Evolutionary conservation across 2,329 filamentous ascomycete species (phyloP), one percentile per base, ranked within the genome.

Genomic region (Dothistroma septosporum): DNA sequence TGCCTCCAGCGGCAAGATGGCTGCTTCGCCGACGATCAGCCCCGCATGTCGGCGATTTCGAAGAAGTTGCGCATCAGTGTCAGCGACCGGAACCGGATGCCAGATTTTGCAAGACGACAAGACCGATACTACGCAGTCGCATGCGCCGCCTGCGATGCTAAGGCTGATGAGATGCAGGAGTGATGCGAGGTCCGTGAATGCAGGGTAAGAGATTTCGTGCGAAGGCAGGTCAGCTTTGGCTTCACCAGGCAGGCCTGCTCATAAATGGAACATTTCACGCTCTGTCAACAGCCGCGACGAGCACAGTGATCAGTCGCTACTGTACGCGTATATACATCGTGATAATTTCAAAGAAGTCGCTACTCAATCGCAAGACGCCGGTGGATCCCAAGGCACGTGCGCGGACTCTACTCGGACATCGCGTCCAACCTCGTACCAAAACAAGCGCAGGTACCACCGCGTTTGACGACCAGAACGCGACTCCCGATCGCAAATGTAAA

Each of bases 401-500:
- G n/a, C 53, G 46, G 55, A 22, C 32, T 37, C 46, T 48, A 14
- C 22, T 14, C 60, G 33, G 53, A 62, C 54, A 52, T 60, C 61
- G 53, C 48, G 53, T 41, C 37, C 44, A n/a, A 21, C 47, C 22
- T 53, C 48, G 33, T 52, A 54, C 35, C 53, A 60, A 50, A 55
- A 63, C 56, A 61, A 61, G 61, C 63, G 47, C 32, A 24, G 50
- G 6, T 31, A 50, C 21, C 21, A 50, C 21, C 21, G 47, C 47
- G 47, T 49, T n/a, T n/a, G 32, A 53, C 49, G 53, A 59, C 21
- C 59, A 47, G 24, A 32, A 47, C 44, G 32, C 24, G 32, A 52
- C 50, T 52, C 56, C 58, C 57, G 59, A 49, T 33, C 33, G 53
- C 16, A 2, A 28, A 54, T 50, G 60, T 62, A 66, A 65, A 69